Conservation (phyloP, 306 rosid genomes). For the Carpinus fangiana region DNA sequence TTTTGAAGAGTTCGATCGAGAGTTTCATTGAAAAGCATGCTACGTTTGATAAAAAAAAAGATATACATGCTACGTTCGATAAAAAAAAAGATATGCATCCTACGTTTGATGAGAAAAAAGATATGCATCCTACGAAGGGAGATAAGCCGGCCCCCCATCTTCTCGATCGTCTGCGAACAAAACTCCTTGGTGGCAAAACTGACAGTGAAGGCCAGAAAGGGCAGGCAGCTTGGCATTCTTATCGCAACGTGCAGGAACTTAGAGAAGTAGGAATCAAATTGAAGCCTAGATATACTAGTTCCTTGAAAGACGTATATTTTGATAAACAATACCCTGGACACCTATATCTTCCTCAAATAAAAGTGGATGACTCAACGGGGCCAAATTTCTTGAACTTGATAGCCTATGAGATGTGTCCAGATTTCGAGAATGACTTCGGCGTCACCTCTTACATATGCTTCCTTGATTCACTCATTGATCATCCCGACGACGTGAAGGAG, state of each 20-base stretch:
- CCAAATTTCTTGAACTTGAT: slow-evolving; percentile 20
- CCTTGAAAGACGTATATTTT: slow-evolving; percentile 10
- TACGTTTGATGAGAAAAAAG: too few relatives aligned
- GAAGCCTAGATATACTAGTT: background rate
- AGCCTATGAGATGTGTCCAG: slow-evolving; percentile 48
- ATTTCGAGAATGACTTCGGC: slow-evolving; percentile 25
- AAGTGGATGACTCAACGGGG: slow-evolving; percentile 16
- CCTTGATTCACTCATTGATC: slow-evolving; percentile 42
- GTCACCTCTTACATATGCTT: slow-evolving; percentile 30
- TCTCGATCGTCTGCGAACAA: slow-evolving; percentile 1
- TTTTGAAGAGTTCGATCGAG: too few relatives aligned
- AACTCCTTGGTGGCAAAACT: too few relatives aligned
- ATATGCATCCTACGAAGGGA: too few relatives aligned
- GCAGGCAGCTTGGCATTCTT: background rate
- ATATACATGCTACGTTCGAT: too few relatives aligned
- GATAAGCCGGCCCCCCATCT: background rate
- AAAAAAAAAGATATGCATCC: too few relatives aligned
- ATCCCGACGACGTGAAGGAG: slow-evolving; percentile 29
- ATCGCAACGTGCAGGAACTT: background rate
- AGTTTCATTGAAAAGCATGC: too few relatives aligned
- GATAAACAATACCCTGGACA: background rate
- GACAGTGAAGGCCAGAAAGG: too few relatives aligned
- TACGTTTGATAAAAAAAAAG: too few relatives aligned
- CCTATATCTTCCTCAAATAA: slow-evolving; percentile 17
- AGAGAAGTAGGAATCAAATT: background rate